A percentile compares a stretch with the other conserved stretches of the same genome.
Conservation (phyloP, 495 filamentous ascomycete species). For the Lasiosphaeria miniovina region DNA sequence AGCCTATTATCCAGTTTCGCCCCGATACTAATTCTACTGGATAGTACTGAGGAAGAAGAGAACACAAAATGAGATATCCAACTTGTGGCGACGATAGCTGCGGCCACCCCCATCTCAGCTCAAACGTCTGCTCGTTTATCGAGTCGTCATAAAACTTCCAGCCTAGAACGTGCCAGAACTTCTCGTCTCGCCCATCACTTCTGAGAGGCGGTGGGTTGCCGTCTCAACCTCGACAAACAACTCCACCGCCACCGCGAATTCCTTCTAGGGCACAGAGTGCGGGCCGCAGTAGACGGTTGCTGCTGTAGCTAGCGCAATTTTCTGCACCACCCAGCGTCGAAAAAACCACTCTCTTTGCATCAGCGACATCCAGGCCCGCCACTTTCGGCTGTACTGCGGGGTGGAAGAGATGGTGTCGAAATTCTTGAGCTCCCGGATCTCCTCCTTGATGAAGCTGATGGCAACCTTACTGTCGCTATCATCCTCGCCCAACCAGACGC, state of each 20-base stretch:
- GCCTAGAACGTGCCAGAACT: slow-evolving; percentile 6
- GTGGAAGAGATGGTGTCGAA: slow-evolving; percentile 30
- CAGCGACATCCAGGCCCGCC: slow-evolving; percentile 26
- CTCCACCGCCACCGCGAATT: slow-evolving; percentile 32
- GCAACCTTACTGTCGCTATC: slow-evolving; percentile 19
- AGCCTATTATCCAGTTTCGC: too few relatives aligned
- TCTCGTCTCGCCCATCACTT: slow-evolving; percentile 11
- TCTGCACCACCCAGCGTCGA: slow-evolving; percentile 38
- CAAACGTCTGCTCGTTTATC: background rate
- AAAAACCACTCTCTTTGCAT: slow-evolving; percentile 38
- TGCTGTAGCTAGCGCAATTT: slow-evolving; percentile 33
- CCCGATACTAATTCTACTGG: too few relatives aligned
- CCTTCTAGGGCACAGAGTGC: slow-evolving; percentile 25
- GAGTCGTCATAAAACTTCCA: slow-evolving; percentile 17
- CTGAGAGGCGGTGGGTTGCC: slow-evolving; percentile 28
- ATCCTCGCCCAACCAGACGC: slow-evolving; percentile 32
- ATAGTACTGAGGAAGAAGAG: too few relatives aligned
- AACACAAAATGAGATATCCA: too few relatives aligned
- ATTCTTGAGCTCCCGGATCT: slow-evolving; percentile 27
- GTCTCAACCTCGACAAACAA: slow-evolving; percentile 26
- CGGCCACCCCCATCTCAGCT: background rate
- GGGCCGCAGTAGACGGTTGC: slow-evolving; percentile 29
- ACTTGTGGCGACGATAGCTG: too few relatives aligned
- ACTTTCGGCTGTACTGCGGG: slow-evolving; percentile 17
- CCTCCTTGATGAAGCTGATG: slow-evolving; percentile 31